Base-by-base conservation (phyloP, 192 early-diverging fungal genomes). In the Rhizophagus clarus region DNA sequence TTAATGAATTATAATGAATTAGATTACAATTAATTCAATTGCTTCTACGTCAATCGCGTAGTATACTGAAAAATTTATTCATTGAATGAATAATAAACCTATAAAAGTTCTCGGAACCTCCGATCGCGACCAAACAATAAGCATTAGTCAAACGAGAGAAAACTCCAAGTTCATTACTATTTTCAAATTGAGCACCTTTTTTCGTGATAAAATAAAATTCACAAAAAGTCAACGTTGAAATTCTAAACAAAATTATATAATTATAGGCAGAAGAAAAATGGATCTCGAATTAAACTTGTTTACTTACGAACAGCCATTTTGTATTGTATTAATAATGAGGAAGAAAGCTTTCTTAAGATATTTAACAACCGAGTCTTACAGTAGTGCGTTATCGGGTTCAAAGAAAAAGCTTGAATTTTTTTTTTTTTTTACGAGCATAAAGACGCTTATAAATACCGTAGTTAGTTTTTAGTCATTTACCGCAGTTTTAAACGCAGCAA, bases 41-140 rank as follows among this genome's bases (percentile, higher is more conserved):
- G 20, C 47, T 37, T 37, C 34, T 31, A 22, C 85, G 17, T 28
- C 5, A 29, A 67, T 49, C 28, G 32, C 15, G 8, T 66, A 69
- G 51, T 32, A 37, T 28, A 61, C 26, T 70, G 11, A 81, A 29
- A 51, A 8, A 5, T 22, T n/a, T 56, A 20, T 17, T 34, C 8
- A 45, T 12, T 26, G 0, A 12, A 20, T 20, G n/a, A n/a, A 32
- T 26, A 45, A 61, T 61, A 67, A 84, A 94, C 94, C 94, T 95
- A 91, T 99, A 99, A 90, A 99, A 99, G 93, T 99, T 99, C 84
- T 98, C 98, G 15, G 97, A 98, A 51, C 98, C 98, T 81, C 98
- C 98, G 66, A 98, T 89, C 37, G 97, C 96, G 45, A 98, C 97
- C 78, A 99, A 89, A 85, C 95, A 96, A 88, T 99, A 99, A 51